These are phyloP conservation scores for Podaxis pistillaris DNA, from an alignment of 768 basidiomycete genomes.

Conservation along the genomic window DNA sequence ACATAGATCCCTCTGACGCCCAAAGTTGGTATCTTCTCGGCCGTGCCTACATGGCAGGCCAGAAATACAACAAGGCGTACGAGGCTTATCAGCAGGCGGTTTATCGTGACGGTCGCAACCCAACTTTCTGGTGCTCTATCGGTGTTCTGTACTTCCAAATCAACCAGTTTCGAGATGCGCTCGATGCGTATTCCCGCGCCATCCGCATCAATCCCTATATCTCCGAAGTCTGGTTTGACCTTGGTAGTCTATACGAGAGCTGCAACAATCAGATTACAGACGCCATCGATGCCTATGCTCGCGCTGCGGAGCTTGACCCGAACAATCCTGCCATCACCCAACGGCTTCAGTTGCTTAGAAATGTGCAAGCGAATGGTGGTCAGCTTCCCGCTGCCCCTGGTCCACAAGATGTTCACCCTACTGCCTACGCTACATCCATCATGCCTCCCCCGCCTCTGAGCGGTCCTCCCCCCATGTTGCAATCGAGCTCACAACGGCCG, in stretches of 20 bases:
- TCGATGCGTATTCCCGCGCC: conserved; percentile 98
- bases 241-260: conserved; percentile 94
- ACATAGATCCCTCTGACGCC: conserved; percentile 84
- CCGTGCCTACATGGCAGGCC: conserved; percentile 97
- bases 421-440: conserved; percentile 82
- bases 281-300: conserved; percentile 96
- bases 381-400: conserved; percentile 85
- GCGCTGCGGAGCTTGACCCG: conserved; percentile 93
- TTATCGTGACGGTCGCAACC: conserved; percentile 97
- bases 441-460: conserved; percentile 67
- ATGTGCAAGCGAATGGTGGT: conserved; percentile 72
- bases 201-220: conserved; percentile 99
- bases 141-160: conserved; percentile 99
- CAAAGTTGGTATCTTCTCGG: conserved; percentile 99
- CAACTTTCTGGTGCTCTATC: conserved; percentile 99
- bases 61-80: conserved; percentile 99
- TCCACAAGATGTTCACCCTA: conserved; percentile 95
- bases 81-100: conserved; percentile 99
- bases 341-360: conserved; percentile 74
- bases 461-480: conserved; percentile 66
- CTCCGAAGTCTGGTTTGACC: conserved; percentile 93
- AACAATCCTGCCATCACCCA: conserved; percentile 79
- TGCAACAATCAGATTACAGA: conserved; percentile 99
- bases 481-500: conserved; percentile 48
- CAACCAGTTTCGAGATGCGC: conserved; percentile 98